Percentiles rank a stretch among this genome's conserved stretches.
phyloP scores from a whole-genome alignment of 768 basidiomycete species.

The Lactarius indigo region DNA sequence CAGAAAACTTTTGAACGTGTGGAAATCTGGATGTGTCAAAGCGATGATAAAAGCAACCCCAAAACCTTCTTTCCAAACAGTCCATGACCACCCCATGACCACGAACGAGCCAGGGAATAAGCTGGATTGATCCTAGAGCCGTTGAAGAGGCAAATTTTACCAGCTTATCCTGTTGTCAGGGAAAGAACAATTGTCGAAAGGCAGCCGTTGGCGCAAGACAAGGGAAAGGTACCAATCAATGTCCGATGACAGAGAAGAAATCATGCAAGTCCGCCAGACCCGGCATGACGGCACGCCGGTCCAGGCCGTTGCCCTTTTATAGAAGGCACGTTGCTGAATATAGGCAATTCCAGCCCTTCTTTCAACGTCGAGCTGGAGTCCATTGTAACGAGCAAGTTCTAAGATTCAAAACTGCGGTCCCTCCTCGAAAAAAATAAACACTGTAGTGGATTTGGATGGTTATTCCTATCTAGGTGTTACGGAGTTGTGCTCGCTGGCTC shows the following conservation, averaged over 20 bases:
- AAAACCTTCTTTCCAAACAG: not conserved
- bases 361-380: not conserved
- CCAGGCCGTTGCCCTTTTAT: not conserved
- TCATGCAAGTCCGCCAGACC: not conserved
- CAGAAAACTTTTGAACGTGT: not conserved
- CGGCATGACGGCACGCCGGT: not conserved
- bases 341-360: not conserved
- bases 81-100: not conserved
- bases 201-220: not conserved
- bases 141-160: not conserved
- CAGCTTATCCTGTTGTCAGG: slow-evolving; percentile 5
- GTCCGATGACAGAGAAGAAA: not conserved
- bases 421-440: not conserved
- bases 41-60: slow-evolving; percentile 3
- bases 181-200: slow-evolving; percentile 4
- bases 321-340: not conserved
- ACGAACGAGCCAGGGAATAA: not conserved
- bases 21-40: not conserved
- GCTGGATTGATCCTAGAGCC: not conserved
- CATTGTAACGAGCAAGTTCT: not conserved
- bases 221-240: slow-evolving; percentile 1
- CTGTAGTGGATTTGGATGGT: not conserved
- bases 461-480: not conserved
- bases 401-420: not conserved
- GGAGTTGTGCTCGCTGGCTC: not conserved